Evolutionary conservation across 2,329 filamentous ascomycete species (phyloP), one percentile per base, ranked within the genome.

Genomic region (Colletotrichum cereale): DNA sequence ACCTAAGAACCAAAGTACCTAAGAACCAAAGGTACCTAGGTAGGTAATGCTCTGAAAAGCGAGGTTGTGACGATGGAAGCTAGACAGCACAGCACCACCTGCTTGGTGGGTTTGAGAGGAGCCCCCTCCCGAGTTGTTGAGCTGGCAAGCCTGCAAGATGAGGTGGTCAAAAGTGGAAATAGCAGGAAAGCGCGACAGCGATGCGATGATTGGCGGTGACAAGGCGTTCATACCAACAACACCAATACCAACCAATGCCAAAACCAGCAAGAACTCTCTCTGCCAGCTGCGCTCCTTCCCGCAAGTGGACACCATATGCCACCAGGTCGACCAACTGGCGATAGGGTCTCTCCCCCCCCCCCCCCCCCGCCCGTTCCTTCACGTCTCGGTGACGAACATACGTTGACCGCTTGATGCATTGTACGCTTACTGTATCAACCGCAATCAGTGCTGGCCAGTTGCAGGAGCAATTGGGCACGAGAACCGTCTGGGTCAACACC

Each of bases 71-170:
- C 12, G 44, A 34, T 57, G 29, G 26, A 58, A 36, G 40, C 36
- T 38, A 34, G 61, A 38, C 57, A 53, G 26, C 50, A n/a, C 34
- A 31, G 48, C 29, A 24, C 50, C 44, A 29, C 53, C 58, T 24
- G 40, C 61, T 62, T 42, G 40, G 67, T 53, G 44, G 55, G 7
- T n/a, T 31, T 26, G 24, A 24, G n/a, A 34, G 31, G 38, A n/a
- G 21, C 26, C 44, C 44, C 52, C 50, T 26, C 38, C 26, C 12
- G 16, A 56, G 48, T 21, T 61, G 58, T 24, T 70, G 58, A 53
- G 68, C 65, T 68, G 66, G 66, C 66, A 67, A 36, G 44, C 38
- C 65, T 72, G 69, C 65, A 63, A 36, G 65, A 69, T 72, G 69
- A 72, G 48, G 66, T 72, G 69, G 52, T 53, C 38, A 50, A 47